Base-by-base conservation (phyloP, 441 rosid species). In the Arabidopsis lyrata region DNA sequence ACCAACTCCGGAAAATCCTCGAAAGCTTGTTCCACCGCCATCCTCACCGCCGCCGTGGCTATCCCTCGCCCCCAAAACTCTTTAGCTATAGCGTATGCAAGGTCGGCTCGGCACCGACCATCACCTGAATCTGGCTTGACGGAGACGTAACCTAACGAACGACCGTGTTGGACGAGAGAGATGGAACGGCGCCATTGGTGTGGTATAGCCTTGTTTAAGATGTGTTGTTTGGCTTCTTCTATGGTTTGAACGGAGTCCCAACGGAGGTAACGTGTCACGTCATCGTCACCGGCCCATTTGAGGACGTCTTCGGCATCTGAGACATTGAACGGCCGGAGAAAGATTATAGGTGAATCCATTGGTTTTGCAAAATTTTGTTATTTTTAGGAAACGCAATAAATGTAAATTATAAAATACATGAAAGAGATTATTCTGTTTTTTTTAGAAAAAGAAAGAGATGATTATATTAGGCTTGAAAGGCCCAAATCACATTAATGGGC, bases 1-100 rank as follows among this genome's bases (percentile, higher is more conserved):
- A 83, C 82, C 72, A 87, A 29, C 8, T 57, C 83, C 10, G 78
- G 79, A 2, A 82, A 66, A 59, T 22, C 41, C 41, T 74, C n/a
- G 0, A 74, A 67, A 66, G 39, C 48, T 42, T 59, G 63, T 2
- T 60, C 56, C 15, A 74, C 57, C 18, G 61, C 67, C 61, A 66
- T 58, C 73, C 29, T 66, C 47, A 74, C 73, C 9, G 78, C 78
- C 2, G 32, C 50, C 15, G 78, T 75, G 38, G 73, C 78, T 52
- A 75, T 60, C 39, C 78, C 78, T 2, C 32, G 38, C 8, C 78
- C 78, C 63, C 63, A 75, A 59, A 60, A 68, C 68, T 67, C 63
- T 59, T 6, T 60, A 0, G 49, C 24, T 1, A 75, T 56, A 0
- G 73, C 68, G 34, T 75, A 75, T 3, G 50, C 73, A 9, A 75